Conservation (phyloP, 306 rosid species). For the Acacia crassicarpa region DNA sequence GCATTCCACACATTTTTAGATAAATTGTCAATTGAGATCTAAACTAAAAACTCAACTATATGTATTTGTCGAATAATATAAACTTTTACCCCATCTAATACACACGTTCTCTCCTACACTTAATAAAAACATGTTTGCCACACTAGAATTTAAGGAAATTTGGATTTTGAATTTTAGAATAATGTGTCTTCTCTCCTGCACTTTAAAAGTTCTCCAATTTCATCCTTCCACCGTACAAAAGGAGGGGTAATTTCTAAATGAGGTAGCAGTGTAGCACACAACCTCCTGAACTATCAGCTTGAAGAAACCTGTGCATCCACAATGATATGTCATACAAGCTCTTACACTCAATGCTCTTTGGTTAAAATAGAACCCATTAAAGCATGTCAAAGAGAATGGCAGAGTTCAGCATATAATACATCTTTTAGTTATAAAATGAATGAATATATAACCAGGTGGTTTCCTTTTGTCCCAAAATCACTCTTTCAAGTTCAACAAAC, state of each 20-base stretch:
- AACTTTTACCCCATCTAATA: background rate
- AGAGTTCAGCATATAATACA: background rate
- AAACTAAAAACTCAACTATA: conserved; percentile 19
- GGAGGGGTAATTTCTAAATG: background rate
- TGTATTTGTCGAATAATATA: background rate
- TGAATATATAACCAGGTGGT: background rate
- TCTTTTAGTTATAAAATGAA: background rate
- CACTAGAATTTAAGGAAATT: background rate
- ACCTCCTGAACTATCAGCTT: background rate
- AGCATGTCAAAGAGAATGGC: conserved; percentile 4
- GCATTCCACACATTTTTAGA: conserved; percentile 8
- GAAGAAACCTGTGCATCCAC: background rate
- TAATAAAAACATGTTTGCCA: background rate
- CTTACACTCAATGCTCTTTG: background rate
- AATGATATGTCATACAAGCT: background rate
- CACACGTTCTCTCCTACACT: background rate
- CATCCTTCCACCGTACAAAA: background rate
- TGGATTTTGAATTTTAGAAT: background rate
- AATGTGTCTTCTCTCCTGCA: background rate
- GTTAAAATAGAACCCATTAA: background rate
- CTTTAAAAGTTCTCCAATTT: background rate
- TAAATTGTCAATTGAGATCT: conserved; percentile 16
- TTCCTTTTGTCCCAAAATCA: background rate
- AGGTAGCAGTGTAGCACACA: background rate
- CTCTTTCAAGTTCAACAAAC: background rate